A percentile compares a stretch with the other conserved stretches of the same genome.
These are phyloP conservation scores for Aureobasidium sp. DNA, from an alignment of 2,329 filamentous ascomycete genomes.

Conservation along the genomic window DNA sequence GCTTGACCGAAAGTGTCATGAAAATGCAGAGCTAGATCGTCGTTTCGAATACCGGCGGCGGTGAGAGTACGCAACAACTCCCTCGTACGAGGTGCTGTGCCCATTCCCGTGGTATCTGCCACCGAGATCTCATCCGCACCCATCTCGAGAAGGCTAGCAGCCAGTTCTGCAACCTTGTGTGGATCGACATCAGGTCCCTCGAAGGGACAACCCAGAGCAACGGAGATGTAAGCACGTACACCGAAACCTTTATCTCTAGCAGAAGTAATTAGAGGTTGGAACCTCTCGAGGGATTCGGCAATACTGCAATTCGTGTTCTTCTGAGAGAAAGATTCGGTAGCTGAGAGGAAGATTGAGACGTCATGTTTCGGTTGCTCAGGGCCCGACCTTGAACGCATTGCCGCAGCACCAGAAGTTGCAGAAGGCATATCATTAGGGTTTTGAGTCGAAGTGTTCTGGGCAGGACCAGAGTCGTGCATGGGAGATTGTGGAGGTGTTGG, in stretches of 20 bases:
- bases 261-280: slow-evolving; percentile 59
- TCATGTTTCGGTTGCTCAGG: slow-evolving; percentile 47
- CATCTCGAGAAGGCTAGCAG: slow-evolving; percentile 63
- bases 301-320: slow-evolving; percentile 79
- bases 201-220: slow-evolving; percentile 72
- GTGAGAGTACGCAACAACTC: slow-evolving; percentile 56
- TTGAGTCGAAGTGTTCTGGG: slow-evolving; percentile 33
- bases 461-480: slow-evolving; percentile 29
- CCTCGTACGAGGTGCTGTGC: slow-evolving; percentile 62
- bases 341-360: slow-evolving; percentile 71
- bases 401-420: slow-evolving; percentile 26
- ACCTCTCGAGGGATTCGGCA: slow-evolving; percentile 60
- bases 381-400: slow-evolving; percentile 44
- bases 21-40: slow-evolving; percentile 73
- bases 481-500: slow-evolving; percentile 34
- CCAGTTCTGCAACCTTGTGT: slow-evolving; percentile 52
- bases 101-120: slow-evolving; percentile 86
- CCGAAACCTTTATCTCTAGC: slow-evolving; percentile 57
- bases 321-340: slow-evolving; percentile 70
- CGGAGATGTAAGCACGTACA: slow-evolving; percentile 72
- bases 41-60: slow-evolving; percentile 57
- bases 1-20: slow-evolving; percentile 85
- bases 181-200: slow-evolving; percentile 55
- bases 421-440: slow-evolving; percentile 36
- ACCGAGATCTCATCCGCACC: slow-evolving; percentile 86